Percentiles rank a stretch among this genome's conserved stretches.
phyloP scores from a whole-genome alignment of 768 basidiomycete genomes.

The Dioszegia hungarica region DNA sequence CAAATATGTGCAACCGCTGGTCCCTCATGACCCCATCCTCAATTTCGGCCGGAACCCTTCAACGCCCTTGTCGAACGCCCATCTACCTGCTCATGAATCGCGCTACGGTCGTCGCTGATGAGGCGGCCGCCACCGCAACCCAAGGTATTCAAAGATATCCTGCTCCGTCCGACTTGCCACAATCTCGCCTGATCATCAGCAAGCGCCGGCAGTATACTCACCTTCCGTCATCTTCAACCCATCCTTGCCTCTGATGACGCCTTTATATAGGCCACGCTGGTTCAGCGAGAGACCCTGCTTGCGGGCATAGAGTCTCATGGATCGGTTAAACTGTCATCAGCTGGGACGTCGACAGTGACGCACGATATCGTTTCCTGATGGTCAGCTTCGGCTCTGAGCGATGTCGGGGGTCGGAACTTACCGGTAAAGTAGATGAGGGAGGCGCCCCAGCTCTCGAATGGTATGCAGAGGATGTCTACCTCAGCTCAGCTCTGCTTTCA shows the following conservation, averaged over 20 bases:
- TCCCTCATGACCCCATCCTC: too few species aligned
- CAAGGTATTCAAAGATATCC: conserved; percentile 74
- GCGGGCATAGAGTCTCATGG: conserved; percentile 76
- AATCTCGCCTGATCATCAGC: conserved; percentile 40
- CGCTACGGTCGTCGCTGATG: conserved; percentile 38
- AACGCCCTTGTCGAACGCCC: too few species aligned
- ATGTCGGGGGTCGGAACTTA: conserved; percentile 47
- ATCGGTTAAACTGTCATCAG: conserved; percentile 71
- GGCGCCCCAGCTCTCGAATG: conserved; percentile 72
- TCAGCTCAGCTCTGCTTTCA: background rate
- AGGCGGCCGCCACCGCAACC: conserved; percentile 46
- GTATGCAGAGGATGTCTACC: conserved; percentile 76
- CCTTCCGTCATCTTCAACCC: conserved; percentile 59
- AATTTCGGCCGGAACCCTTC: too few species aligned
- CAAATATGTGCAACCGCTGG: too few species aligned
- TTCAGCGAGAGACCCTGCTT: conserved; percentile 78
- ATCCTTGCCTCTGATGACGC: conserved; percentile 66
- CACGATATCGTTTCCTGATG: conserved; percentile 76
- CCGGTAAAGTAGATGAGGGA: conserved; percentile 88
- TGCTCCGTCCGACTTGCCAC: conserved; percentile 78
- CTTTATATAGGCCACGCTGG: conserved; percentile 72
- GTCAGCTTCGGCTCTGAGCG: too few species aligned
- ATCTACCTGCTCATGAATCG: too few species aligned
- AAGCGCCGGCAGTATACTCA: conserved; percentile 52
- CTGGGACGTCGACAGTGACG: conserved; percentile 35